Evolutionary conservation across 2,329 filamentous ascomycete species (phyloP), one percentile per base, ranked within the genome.

Genomic region (Ampelomyces quisqualis): DNA sequence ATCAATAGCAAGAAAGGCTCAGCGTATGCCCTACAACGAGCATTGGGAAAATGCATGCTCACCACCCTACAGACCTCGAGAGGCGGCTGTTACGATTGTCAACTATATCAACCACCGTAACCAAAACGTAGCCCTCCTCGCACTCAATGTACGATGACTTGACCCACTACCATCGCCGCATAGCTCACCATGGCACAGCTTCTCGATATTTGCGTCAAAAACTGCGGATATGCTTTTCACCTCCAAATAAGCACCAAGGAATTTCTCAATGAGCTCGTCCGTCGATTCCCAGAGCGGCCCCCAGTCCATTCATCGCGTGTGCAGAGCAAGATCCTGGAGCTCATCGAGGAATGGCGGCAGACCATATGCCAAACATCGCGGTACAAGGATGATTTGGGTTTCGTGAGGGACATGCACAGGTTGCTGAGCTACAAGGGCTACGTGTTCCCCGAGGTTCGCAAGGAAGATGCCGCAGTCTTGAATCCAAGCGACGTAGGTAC

Each of bases 181-280:
- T 45, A 37, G 48, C 59, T 68, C 38, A 68, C 65, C 37, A 33
- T 30, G 2, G 20, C 22, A 43, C 60, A 85, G 73, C 81, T 98
- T 55, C 87, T 98, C 65, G 93, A 98, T 69, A 97, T 97, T 51
- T 97, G 93, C 71, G 93, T 97, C 71, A 98, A 98, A 77, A 98
- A 98, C 74, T 98, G 93, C 78, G 93, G 93, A 59, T 98, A 98
- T 68, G 90, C 93, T 1, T 98, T 98, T 71, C 93, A 98, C 65
- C 82, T 98, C 43, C 93, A 98, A 71, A 96, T 98, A 66, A 90
- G 88, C 70, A 97, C 93, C 55, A 98, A 98, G 70, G 93, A 98
- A 64, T 98, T 98, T 60, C 82, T 98, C 59, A 98, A 98, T 72
- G 93, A 98, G 74, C 83, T 98, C 45, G 93, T 98, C 47, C 84